Evolutionary conservation across 176 grass and related monocot species (phyloP).

Genomic region (Oropetium thomaeum): DNA sequence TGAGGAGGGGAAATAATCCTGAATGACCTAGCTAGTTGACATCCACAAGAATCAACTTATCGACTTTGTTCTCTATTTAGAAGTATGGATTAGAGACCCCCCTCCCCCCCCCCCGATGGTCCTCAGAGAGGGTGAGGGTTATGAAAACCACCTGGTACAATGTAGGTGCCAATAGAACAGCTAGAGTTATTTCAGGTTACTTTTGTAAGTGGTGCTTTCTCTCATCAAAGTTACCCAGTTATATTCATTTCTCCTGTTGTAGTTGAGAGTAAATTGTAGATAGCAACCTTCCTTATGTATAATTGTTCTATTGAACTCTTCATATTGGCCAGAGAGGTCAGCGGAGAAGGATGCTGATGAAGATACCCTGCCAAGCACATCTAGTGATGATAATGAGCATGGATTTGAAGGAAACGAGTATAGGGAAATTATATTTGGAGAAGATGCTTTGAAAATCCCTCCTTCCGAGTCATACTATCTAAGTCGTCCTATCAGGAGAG

Average conservation of each 20-base stretch:
- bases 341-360: constrained; percentile 30
- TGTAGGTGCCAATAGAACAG: not conserved
- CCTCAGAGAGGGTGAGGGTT: too few species aligned
- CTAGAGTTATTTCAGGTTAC: not conserved
- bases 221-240: not conserved
- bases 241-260: not conserved
- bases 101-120: too few species aligned
- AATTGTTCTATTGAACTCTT: constrained; percentile 24
- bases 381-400: constrained; percentile 26
- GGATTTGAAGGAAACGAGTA: constrained; percentile 55
- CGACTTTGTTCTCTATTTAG: not conserved
- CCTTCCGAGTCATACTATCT: constrained; percentile 66
- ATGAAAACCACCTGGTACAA: not conserved
- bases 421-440: constrained; percentile 80
- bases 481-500: constrained; percentile 80
- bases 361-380: constrained; percentile 32
- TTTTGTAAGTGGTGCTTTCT: not conserved
- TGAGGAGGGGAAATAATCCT: not conserved
- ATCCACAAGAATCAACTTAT: too few species aligned
- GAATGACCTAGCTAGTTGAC: not conserved
- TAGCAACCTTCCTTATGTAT: not conserved
- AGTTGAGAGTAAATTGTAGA: not conserved
- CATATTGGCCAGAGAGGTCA: constrained; percentile 52
- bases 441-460: constrained; percentile 87
- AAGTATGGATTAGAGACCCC: too few species aligned